Evolutionary conservation across 768 basidiomycete genomes (phyloP), one percentile per base, ranked within the genome.

Genomic region (Xerocomus brunneocitrinus): DNA sequence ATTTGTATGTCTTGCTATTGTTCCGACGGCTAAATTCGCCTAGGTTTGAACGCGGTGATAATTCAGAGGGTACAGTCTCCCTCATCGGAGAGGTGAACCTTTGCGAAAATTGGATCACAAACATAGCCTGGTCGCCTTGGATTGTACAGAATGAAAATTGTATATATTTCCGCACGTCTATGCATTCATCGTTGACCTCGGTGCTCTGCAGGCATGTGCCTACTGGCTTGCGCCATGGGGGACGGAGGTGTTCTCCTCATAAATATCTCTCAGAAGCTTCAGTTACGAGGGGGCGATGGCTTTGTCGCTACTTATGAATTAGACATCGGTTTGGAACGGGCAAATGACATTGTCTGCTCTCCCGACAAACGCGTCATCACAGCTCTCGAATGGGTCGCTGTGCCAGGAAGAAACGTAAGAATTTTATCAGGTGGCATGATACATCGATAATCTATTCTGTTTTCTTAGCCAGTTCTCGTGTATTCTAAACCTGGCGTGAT

Each of bases 51-150:
- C 55, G 55, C 43, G 53, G 9, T 24, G 47, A 48, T 16, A 41
- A 41, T 44, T 49, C 56, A 34, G 64, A 60, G 46, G 65, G 65
- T 24, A 56, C 45, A 24, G 60, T 71, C 43, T 66, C 72, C 38
- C 65, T 71, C 56, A 63, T 80, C 5, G 63, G 69, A 30, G 73
- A 74, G 8, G 53, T 81, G 16, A 56, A 67, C 4, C 71, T 87
- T 12, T 63, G 76, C 31, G 74, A 85, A 25, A 73, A 74, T 43
- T 91, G 88, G 88, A 71, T 91, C 9, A 83, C 78, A 4, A 76
- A 81, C 56, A 61, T 86, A 14, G 74, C 81, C 0, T 82, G 84
- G 71, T 80, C 85, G 5, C 63, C 74, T 13, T 90, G 87, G 87
- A 64, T 56, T 8, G 38, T 62, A 39, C 56, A 62, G 1, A 62